Base-by-base conservation (phyloP, 2,329 filamentous ascomycete species). In the Phyllosticta citriasiana region DNA sequence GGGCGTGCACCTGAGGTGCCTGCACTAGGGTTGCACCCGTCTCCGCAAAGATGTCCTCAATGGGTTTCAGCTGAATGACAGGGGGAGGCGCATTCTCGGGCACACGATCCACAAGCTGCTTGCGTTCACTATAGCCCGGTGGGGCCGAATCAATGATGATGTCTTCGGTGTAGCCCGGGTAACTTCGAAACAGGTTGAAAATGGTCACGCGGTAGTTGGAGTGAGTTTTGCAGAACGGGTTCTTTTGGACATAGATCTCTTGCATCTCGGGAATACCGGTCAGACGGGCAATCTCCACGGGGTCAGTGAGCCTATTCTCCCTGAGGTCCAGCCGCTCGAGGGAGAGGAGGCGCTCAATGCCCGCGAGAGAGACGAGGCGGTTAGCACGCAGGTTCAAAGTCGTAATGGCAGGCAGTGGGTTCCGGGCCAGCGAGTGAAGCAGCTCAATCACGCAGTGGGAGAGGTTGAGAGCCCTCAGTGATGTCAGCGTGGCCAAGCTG, bases 391-490 rank as follows among this genome's bases (percentile, higher is more conserved):
- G 82, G 69, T 97, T 97, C 62, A 99, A 79, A 1, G 92, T 92
- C 1, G 89, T 95, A 64, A 99, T 96, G 22, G 94, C 93, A 27
- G 94, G 93, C 4, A 99, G 81, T 12, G 94, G 91, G 68, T 88
- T 94, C 65, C 88, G 86, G 2, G 86, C 86, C 52, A 99, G 79
- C 1, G 93, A 96, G 68, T 95, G 89, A 61, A 99, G 80, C 16
- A 91, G 94, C 67, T 93, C 89, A 65, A 99, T 97, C 92, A 97
- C 97, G 80, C 93, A 97, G 69, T 96, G 89, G 3, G 93, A 96
- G 26, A 99, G 80, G 69, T 99, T 97, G 59, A 99, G 78, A 25
- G 94, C 92, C 65, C 92, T 86, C n/a, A 99, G 82, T 27, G 91
- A 88, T 22, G 91, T 91, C 62, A 99, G 79, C 9, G 85, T 89